phyloP scores from a whole-genome alignment of 352 stramenopile species.

The Phytophthora crassamura region DNA sequence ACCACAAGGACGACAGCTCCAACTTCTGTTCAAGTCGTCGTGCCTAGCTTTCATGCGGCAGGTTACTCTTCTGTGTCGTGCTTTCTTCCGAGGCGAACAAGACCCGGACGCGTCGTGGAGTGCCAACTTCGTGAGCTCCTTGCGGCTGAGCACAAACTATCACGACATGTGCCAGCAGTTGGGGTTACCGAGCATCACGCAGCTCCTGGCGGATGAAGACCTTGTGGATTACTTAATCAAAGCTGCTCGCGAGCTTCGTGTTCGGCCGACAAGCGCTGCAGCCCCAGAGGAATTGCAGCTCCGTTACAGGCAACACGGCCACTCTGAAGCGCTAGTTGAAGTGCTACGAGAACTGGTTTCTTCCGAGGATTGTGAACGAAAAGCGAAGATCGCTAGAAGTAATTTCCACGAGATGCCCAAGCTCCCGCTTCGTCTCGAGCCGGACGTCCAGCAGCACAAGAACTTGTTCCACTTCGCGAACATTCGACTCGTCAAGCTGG shows the following conservation, averaged over 20 bases:
- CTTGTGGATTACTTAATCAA: slow-evolving; percentile 65
- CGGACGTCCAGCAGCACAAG: slow-evolving; percentile 41
- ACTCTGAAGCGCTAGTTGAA: slow-evolving; percentile 49
- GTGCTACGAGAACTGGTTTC: slow-evolving; percentile 41
- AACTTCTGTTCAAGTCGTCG: slow-evolving; percentile 80
- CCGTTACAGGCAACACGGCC: slow-evolving; percentile 62
- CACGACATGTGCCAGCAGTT: slow-evolving; percentile 81
- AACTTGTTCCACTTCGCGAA: slow-evolving; percentile 67
- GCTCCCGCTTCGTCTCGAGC: slow-evolving; percentile 60
- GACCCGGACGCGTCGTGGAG: slow-evolving; percentile 80
- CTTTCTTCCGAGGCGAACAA: slow-evolving; percentile 79
- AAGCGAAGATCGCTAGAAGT: slow-evolving; percentile 38
- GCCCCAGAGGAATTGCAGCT: slow-evolving; percentile 56
- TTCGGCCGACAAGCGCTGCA: slow-evolving; percentile 48
- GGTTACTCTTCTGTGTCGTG: slow-evolving; percentile 76
- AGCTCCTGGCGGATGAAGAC: slow-evolving; percentile 56
- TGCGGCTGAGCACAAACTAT: slow-evolving; percentile 80
- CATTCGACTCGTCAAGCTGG: slow-evolving; percentile 66
- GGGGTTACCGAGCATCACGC: slow-evolving; percentile 61
- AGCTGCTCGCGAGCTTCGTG: slow-evolving; percentile 59
- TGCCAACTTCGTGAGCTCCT: slow-evolving; percentile 79
- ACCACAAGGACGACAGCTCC: slow-evolving; percentile 59
- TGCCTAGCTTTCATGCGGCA: slow-evolving; percentile 80
- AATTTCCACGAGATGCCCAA: slow-evolving; percentile 62
- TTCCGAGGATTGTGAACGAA: slow-evolving; percentile 8